Evolutionary conservation across 1,139 yeast species (phyloP), one percentile per base, ranked within the genome.

Genomic region (Meyerozyma carpophila): DNA sequence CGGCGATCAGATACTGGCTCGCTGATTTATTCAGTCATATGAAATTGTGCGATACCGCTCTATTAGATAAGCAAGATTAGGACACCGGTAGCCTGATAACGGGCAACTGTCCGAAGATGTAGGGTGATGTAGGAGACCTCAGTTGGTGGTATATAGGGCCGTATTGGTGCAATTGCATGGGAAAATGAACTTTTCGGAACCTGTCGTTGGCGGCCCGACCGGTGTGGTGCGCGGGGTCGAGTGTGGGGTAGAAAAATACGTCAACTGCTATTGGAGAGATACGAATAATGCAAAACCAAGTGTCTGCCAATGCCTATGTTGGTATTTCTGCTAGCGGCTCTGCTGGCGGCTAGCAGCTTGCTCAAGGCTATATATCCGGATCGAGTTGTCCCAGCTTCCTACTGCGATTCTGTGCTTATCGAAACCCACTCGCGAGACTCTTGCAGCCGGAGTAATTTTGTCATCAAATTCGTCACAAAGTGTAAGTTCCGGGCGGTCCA

Each of bases 381-480:
- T 73, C 1, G 94, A 83, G 36, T 77, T 68, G 57, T 89, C 96
- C 37, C 73, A 75, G 54, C 94, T 82, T 16, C 84, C 89, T 21
- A 76, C 81, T 0, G 84, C 95, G 48, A 88, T 65, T 11, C 54
- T 48, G 11, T 69, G 52, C 7, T 63, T 45, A 16, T 50, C 54
- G 7, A 52, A 60, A 31, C 77, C 66, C 43, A 88, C 59, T 50
- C 85, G 77, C 31, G 80, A 64, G 25, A 85, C 63, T 61, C 80
- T 73, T 51, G 71, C 81, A 7, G 82, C 81, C 6, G 95, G 94
- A 0, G 82, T 68, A 4, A 73, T 58, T 1, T 50, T 51, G 0
- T 55, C 54, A 20, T 67, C 70, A 8, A 84, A 48, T 1, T 61
- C 53, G 2, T 54, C 50, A 1, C 69, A 42, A 32, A 62, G 48